Evolutionary conservation across 768 basidiomycete species (phyloP), one percentile per base, ranked within the genome.

Genomic region (Phanerodontia chrysosporium): DNA sequence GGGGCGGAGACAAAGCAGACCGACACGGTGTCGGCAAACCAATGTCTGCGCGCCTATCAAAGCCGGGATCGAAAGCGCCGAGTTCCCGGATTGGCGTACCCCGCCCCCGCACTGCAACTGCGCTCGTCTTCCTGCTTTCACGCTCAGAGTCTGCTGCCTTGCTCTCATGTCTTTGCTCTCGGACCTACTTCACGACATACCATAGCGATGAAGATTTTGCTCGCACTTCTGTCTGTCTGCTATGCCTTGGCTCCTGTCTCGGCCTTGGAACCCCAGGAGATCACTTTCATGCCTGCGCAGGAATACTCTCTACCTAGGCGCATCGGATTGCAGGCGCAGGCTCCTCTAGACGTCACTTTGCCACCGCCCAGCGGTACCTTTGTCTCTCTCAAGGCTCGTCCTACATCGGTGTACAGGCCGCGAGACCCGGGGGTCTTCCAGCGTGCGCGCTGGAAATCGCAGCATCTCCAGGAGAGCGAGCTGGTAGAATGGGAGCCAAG

Each of bases 401-500:
- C 81, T 14, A 86, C 83, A 0, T 79, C 78, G 0, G 78, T 92
- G 1, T 85, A 83, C 65, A 80, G 82, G 24, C 89, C 88, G 4
- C 74, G 75, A 28, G 84, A 84, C 7, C 71, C 75, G 13, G 74
- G 75, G 13, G 78, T 74, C 9, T 70, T 84, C 14, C 79, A 85
- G 58, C 73, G 73, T 52, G 84, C 83, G 12, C 79, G 87, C 9
- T 69, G 73, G 45, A 74, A 79, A 52, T 88, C 86, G 5, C 66
- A 83, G 42, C 72, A 70, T 21, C 67, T 75, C 30, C 71, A 66
- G 16, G 76, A 87, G 70, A 81, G 78, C 65, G 80, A 84, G 51
- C 65, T 66, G 1, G 65, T 87, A 1, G 74, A 82, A 44, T 97
- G 95, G 95, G 83, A 89, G 32, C 76, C 79, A 49, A 70, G 83